phyloP scores from a whole-genome alignment of 148 eudicot genomes.

The Bassia scoparia region DNA sequence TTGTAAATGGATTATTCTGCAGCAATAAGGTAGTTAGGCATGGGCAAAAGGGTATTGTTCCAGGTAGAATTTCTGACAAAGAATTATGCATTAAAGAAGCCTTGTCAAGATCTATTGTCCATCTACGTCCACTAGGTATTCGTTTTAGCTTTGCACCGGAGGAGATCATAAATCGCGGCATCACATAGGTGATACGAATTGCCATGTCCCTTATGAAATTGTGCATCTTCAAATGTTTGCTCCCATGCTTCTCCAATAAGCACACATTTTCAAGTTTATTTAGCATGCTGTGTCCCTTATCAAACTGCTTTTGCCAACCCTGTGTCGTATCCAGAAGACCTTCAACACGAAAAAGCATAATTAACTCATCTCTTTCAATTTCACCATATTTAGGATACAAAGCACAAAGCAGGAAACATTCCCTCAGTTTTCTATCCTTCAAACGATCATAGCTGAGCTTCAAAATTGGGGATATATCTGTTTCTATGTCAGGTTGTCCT shows the following conservation, averaged over 20 bases:
- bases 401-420: slow-evolving; percentile 26
- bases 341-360: slow-evolving; percentile 25
- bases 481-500: slow-evolving; percentile 23
- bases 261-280: slow-evolving; percentile 30
- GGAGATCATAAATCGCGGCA: slow-evolving; percentile 26
- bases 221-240: slow-evolving; percentile 23
- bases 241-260: slow-evolving; percentile 19
- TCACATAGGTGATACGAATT: slow-evolving; percentile 21
- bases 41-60: slow-evolving; percentile 26
- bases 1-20: slow-evolving; percentile 27
- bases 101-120: slow-evolving; percentile 23
- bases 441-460: slow-evolving; percentile 32
- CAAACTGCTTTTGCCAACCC: slow-evolving; percentile 25
- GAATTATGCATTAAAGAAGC: slow-evolving; percentile 28
- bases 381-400: slow-evolving; percentile 22
- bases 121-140: slow-evolving; percentile 26
- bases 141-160: slow-evolving; percentile 27
- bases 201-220: slow-evolving; percentile 30
- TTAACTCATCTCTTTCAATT: slow-evolving; percentile 26
- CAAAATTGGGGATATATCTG: slow-evolving; percentile 24
- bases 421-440: slow-evolving; percentile 20
- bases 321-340: slow-evolving; percentile 22
- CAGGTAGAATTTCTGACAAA: slow-evolving; percentile 27
- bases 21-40: slow-evolving; percentile 26
- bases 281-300: slow-evolving; percentile 31